Conservation (phyloP, 441 rosid genomes). For the Euphorbia schlechtendalii region DNA sequence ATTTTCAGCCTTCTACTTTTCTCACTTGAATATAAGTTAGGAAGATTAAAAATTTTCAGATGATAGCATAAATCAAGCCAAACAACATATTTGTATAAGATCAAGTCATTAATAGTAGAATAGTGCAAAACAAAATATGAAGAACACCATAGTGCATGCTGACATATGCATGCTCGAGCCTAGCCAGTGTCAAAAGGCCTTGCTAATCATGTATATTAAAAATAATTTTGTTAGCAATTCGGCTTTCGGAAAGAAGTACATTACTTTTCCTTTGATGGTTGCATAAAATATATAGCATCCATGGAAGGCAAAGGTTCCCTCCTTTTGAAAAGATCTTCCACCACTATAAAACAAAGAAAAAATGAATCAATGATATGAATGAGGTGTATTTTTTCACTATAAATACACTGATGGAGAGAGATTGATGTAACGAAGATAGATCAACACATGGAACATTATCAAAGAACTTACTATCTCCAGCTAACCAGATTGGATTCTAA, state of each 20-base stretch:
- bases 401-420: not conserved
- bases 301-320: constrained; percentile 83
- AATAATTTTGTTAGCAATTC: not conserved
- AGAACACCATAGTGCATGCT: not conserved
- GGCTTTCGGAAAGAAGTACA: constrained; percentile 8
- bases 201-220: not conserved
- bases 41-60: not conserved
- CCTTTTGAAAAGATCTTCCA: constrained; percentile 75
- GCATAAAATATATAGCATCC: constrained; percentile 94
- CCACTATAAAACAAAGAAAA: constrained; percentile 52
- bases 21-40: not conserved
- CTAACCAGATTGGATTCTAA: not conserved
- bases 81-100: not conserved
- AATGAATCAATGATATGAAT: not conserved
- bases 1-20: not conserved
- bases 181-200: not conserved
- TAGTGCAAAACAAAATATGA: not conserved
- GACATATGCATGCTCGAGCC: not conserved
- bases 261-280: constrained; percentile 88
- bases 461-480: not conserved
- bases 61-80: not conserved
- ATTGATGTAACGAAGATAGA: not conserved
- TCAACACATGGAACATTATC: not conserved
- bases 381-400: not conserved
- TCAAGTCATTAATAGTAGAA: not conserved